Base-by-base conservation (phyloP, 2,329 filamentous ascomycete genomes). In the Pseudocercospora eumusae region DNA sequence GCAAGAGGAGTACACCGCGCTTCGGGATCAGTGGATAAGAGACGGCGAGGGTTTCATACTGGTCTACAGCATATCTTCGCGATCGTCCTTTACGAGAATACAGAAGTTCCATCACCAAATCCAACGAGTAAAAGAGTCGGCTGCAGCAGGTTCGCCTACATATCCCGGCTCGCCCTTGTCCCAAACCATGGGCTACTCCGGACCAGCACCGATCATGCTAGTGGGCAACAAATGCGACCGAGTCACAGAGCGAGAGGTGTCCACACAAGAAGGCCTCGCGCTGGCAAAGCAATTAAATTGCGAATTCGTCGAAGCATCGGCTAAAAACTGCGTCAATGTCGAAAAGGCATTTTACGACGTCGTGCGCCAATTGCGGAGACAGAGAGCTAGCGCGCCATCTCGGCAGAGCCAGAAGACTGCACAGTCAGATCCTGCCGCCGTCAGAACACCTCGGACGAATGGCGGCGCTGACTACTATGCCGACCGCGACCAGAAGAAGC, bases 301-400 rank as follows among this genome's bases (percentile, higher is more conserved):
- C 79, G 93, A 97, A 70, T 98, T 98, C 71, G 92, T 97, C 70
- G 93, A 98, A 78, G 93, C 93, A 1, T 97, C 93, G 6, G 93
- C 93, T 36, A 97, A 97, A 81, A 97, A 96, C 76, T 96, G 93
- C 80, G 92, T 97, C 82, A 97, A 98, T 73, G 93, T 97, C 58
- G 95, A 96, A 78, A 98, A 96, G 82, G 93, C 92, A 31, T 98
- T 99, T 75, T 98, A 96, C 78, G 95, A 99, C 74, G 95, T 99
- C 7, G 95, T 98, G 59, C 84, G 95, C 69, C 91, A 95, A 76
- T 82, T 99, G 68, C 88, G 95, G 70, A 87, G 90, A 71, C 92
- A 96, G 78, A 85, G 91, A 66, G 70, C 69, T 15, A 70, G 56
- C 28, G 68, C 67, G 18, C 69, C 71, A n/a, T 62, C 67, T 25